Percentiles rank a stretch among this genome's conserved stretches.
phyloP scores from a whole-genome alignment of 495 filamentous ascomycete genomes.

The Trichocladium uniseriatum region DNA sequence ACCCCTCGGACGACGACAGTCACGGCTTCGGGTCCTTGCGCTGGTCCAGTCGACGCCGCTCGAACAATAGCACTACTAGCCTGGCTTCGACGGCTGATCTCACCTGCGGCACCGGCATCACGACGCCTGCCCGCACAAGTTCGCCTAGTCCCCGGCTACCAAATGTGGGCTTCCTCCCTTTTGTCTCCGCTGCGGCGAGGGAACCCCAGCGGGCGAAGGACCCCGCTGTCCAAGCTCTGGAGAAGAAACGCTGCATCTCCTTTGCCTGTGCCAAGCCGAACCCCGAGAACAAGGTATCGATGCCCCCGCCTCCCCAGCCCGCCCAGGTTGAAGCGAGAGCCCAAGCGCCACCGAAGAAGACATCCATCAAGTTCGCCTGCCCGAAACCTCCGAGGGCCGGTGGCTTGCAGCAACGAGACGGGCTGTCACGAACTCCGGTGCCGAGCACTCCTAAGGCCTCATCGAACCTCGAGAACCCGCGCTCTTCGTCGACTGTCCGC shows the following conservation, averaged over 20 bases:
- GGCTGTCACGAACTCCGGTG: slow-evolving; percentile 15
- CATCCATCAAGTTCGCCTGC: slow-evolving; percentile 46
- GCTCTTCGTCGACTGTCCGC: slow-evolving; percentile 40
- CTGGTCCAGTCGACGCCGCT: slow-evolving; percentile 43
- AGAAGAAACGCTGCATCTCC: slow-evolving; percentile 74
- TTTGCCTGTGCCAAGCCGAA: slow-evolving; percentile 67
- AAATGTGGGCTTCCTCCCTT: slow-evolving; percentile 18
- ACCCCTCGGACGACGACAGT: slow-evolving; percentile 47
- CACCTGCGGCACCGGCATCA: slow-evolving; percentile 83
- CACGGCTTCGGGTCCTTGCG: slow-evolving; percentile 15
- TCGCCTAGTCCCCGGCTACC: slow-evolving; percentile 79
- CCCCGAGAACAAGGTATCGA: slow-evolving; percentile 20
- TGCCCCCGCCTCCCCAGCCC: slow-evolving; percentile 20
- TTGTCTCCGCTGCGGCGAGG: slow-evolving; percentile 5
- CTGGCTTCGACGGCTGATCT: slow-evolving; percentile 73
- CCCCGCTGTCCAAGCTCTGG: slow-evolving; percentile 25
- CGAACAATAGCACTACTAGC: slow-evolving; percentile 69
- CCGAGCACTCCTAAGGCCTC: slow-evolving; percentile 18
- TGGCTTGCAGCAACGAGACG: slow-evolving; percentile 7
- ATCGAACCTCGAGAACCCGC: slow-evolving; percentile 30
- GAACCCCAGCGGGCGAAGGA: slow-evolving; percentile 17
- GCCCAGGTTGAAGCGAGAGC: slow-evolving; percentile 14
- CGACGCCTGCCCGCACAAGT: slow-evolving; percentile 80
- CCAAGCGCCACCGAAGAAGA: slow-evolving; percentile 31
- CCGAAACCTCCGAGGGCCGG: slow-evolving; percentile 9